These are phyloP conservation scores for Biancaea sappan DNA, from an alignment of 306 rosid species.

Conservation along the genomic window DNA sequence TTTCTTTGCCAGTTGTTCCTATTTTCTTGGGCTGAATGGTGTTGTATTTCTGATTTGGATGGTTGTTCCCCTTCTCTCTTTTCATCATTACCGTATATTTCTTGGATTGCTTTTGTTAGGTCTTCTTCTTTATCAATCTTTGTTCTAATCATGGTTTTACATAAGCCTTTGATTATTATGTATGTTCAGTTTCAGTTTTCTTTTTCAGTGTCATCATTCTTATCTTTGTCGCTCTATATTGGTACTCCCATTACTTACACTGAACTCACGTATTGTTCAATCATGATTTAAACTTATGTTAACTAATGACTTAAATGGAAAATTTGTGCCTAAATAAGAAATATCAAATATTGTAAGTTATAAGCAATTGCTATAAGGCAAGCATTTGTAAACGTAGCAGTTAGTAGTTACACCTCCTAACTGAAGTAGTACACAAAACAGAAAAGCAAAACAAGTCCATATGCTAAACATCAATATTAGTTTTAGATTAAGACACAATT, in stretches of 20 bases:
- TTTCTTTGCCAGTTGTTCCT: no score
- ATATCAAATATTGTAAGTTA: neutral
- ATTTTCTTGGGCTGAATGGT: no score
- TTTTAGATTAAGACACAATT: constrained; percentile 1
- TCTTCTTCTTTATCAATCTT: no score
- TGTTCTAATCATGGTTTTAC: no score
- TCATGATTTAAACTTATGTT: neutral
- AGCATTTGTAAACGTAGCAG: neutral
- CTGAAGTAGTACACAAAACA: neutral
- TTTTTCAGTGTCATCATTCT: no score
- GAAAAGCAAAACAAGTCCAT: neutral
- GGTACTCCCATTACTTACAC: neutral
- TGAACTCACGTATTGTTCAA: neutral
- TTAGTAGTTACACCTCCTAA: neutral
- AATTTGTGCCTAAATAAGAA: neutral
- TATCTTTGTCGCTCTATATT: no score
- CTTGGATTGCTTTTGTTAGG: no score
- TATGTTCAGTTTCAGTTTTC: no score
- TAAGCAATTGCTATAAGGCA: neutral
- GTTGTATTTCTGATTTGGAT: no score
- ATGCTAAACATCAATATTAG: neutral
- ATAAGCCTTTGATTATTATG: no score
- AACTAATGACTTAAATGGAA: neutral
- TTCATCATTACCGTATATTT: no score
- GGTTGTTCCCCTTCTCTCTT: no score